Conservation (phyloP, 2,329 filamentous ascomycete species). For the Anisogramma anomala region DNA sequence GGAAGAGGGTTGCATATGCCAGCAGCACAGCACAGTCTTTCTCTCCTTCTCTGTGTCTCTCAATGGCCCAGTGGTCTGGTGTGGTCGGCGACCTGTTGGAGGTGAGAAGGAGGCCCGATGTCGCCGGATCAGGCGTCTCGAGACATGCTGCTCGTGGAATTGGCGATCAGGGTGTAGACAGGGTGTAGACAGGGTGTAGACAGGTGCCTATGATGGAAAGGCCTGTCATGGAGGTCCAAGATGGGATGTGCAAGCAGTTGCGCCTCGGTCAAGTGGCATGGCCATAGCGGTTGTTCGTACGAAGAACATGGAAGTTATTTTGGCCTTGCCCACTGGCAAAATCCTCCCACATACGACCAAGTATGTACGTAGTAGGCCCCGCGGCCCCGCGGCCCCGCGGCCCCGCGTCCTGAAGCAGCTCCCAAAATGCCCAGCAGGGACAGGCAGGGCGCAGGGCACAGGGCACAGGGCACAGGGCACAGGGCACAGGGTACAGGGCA, state of each 20-base stretch:
- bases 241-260: background rate
- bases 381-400: too few relatives aligned
- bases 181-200: background rate
- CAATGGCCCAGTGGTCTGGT: background rate
- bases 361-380: too few relatives aligned
- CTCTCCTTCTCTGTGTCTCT: background rate
- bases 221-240: background rate
- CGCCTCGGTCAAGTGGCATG: background rate
- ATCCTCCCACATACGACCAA: too few relatives aligned
- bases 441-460: too few relatives aligned
- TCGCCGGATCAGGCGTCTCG: background rate
- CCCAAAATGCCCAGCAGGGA: too few relatives aligned
- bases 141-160: background rate
- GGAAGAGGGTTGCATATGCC: constrained; percentile 17
- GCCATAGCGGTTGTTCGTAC: background rate
- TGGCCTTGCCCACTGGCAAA: too few relatives aligned
- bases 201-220: background rate
- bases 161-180: background rate
- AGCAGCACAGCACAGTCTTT: background rate
- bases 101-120: constrained; percentile 3
- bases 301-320: background rate
- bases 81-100: constrained; percentile 10
- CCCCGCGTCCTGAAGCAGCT: too few relatives aligned
- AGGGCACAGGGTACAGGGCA: too few relatives aligned
- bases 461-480: too few relatives aligned